Percentiles rank a stretch among this genome's conserved stretches.
These are phyloP conservation scores for Candida anglica DNA, from an alignment of 805 yeast genomes.

Conservation along the genomic window DNA sequence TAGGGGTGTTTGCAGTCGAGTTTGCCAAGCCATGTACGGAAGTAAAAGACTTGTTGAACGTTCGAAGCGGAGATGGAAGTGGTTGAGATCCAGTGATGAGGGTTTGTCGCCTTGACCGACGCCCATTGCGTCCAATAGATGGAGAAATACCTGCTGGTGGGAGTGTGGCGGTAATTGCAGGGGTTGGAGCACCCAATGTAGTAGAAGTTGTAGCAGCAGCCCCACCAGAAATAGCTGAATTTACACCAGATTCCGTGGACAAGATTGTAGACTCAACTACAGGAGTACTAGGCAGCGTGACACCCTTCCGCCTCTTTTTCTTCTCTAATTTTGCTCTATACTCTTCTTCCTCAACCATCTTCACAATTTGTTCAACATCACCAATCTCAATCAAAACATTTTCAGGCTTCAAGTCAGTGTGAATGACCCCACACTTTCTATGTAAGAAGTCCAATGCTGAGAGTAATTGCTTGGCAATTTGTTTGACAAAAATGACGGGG, in stretches of 20 bases:
- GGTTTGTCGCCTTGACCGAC: slow-evolving; percentile 67
- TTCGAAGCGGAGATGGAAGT: slow-evolving; percentile 78
- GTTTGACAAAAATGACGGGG: slow-evolving; percentile 74
- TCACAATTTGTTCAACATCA: slow-evolving; percentile 74
- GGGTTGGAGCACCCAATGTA: too few species aligned
- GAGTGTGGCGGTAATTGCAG: slow-evolving; percentile 6
- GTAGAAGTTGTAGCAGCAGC: slow-evolving; percentile 7
- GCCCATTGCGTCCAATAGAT: slow-evolving; percentile 38
- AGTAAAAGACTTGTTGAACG: slow-evolving; percentile 42
- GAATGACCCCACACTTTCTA: slow-evolving; percentile 63
- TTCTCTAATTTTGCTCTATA: slow-evolving; percentile 43
- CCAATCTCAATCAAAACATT: slow-evolving; percentile 77
- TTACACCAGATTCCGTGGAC: too few species aligned
- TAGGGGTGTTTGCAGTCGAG: slow-evolving; percentile 40
- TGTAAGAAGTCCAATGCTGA: slow-evolving; percentile 71
- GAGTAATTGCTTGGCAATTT: slow-evolving; percentile 73
- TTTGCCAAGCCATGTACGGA: slow-evolving; percentile 32
- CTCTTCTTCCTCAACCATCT: slow-evolving; percentile 60
- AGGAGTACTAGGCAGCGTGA: too few species aligned
- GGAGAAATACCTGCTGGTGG: slow-evolving; percentile 29
- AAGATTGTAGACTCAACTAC: too few species aligned
- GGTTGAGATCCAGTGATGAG: slow-evolving; percentile 91
- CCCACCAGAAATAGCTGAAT: too few species aligned
- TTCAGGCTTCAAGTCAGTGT: slow-evolving; percentile 72
- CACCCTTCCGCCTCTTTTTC: too few species aligned